Evolutionary conservation across 495 filamentous ascomycete species (phyloP), one percentile per base, ranked within the genome.

Genomic region (Penicillium bovifimosum): DNA sequence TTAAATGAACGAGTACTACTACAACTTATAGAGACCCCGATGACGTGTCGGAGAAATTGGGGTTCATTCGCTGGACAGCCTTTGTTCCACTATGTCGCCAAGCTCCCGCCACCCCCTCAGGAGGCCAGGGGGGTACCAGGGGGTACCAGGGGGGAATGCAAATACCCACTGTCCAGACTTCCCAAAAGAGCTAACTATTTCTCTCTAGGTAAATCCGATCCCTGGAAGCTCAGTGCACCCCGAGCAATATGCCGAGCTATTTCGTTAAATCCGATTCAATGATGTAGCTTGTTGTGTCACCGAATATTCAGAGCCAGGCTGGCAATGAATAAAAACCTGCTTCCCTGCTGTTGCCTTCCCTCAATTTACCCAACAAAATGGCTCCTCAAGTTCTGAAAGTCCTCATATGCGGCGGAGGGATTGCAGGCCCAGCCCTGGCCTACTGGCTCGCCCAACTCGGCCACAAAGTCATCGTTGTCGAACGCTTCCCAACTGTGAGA

Each of bases 361-460:
- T 9, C 13, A 2, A 20, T 42, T 17, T 5, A 11, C 18, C 17
- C 36, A 13, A 14, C 26, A 11, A 1, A 13, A 60, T 60, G 53
- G 40, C 60, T 33, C 40, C 63, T 9, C 67, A 59, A 49, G 56
- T 80, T 42, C 43, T 64, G 13, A 68, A 59, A 49, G 56, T 81
- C 41, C 67, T 80, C 41, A 74, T 79, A 48, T 61, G 55, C 41
- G 77, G 78, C 18, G 74, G 61, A 14, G 64, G 70, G 9, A 43
- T 59, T 35, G 60, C 61, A 28, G 72, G 71, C 13, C 57, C 66
- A 8, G 57, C 64, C 16, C 52, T 74, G 17, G 70, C 74, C 20
- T 71, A 61, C 60, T 74, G 66, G 60, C 67, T 79, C 9, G 54
- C 60, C 9, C 53, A 54, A 2, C 32, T 41, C 34, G 63, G 67